Percentiles rank a stretch among this genome's conserved stretches.
Evolutionary conservation across 352 stramenopile genomes (phyloP).

Genomic region (Saprolegnia diclina): DNA sequence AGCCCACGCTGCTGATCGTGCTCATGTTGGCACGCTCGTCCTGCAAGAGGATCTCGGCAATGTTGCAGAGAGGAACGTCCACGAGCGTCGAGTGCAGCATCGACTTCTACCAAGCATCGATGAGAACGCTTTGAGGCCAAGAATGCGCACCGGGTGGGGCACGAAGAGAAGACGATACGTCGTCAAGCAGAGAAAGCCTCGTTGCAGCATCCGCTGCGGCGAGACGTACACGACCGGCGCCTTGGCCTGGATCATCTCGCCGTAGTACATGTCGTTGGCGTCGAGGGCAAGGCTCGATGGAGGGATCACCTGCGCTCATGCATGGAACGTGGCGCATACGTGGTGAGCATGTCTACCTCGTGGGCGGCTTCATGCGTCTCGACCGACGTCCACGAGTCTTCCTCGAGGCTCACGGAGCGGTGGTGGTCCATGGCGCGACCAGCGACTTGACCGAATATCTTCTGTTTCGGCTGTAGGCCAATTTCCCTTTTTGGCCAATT

Average conservation of each 20-base stretch:
- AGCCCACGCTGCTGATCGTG: slow-evolving; percentile 32
- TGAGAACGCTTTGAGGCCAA: background rate
- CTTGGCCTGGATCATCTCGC: slow-evolving; percentile 68
- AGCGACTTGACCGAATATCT: background rate
- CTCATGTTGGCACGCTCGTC: slow-evolving; percentile 42
- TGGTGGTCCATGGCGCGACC: background rate
- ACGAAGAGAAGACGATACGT: slow-evolving; percentile 67
- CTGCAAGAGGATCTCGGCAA: slow-evolving; percentile 52
- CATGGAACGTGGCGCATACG: slow-evolving; percentile 74
- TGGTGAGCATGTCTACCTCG: slow-evolving; percentile 76
- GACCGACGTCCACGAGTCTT: slow-evolving; percentile 82
- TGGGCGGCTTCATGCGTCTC: slow-evolving; percentile 73
- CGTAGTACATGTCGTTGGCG: slow-evolving; percentile 37
- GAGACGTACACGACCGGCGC: slow-evolving; percentile 46
- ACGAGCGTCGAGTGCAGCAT: slow-evolving; percentile 43
- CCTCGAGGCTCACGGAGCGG: slow-evolving; percentile 35
- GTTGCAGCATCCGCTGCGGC: slow-evolving; percentile 6
- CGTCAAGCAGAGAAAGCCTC: slow-evolving; percentile 67
- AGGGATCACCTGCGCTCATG: slow-evolving; percentile 32
- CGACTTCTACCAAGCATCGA: background rate
- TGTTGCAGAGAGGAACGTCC: slow-evolving; percentile 61
- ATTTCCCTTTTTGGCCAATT: background rate
- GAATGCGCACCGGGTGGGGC: slow-evolving; percentile 46
- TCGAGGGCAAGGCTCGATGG: slow-evolving; percentile 7
- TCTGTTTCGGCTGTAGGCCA: background rate